Base-by-base conservation (phyloP, 1,284 basidiomycete genomes). In the Xerocomus amazonicus region DNA sequence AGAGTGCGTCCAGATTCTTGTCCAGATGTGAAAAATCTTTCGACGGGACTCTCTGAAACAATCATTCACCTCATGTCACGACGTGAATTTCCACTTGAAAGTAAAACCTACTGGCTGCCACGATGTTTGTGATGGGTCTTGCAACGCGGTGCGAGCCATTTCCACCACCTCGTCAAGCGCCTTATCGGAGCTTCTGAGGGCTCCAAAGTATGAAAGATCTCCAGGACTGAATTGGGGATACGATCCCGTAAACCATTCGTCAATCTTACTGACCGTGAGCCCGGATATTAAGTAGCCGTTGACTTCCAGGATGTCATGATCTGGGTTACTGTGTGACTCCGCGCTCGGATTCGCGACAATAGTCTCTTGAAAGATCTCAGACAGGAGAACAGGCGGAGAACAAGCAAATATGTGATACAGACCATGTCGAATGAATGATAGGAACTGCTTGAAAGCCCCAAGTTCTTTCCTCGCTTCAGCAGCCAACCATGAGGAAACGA, bases 371-470 rank as follows among this genome's bases (percentile, higher is more conserved):
- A 26, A 50, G 47, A 40, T 54, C 55, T 57, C 50, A 61, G 52
- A 52, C 50, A 50, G 52, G 51, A 51, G 50, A 49, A 45, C 34
- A 16, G 34, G 32, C 34, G 36, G 35, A 54, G 59, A 51, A 64
- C 42, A n/a, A 50, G 14, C 29, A 51, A 48, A 44, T 54, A 43
- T 38, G 49, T 48, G 50, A 41, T 42, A 66, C 75, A 59, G 65
- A 88, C 89, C 89, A 63, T 77, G 82, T 55, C 82, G 77, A 52
- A 91, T 69, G 81, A 88, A 91, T n/a, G 73, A 73, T 51, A 89
- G 80, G 61, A 91, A 91, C 56, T 90, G 83, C 56, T 75, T 80
- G 72, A 90, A 90, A 43, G 80, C 78, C 49, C 72, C 71, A 23
- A 87, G 72, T 62, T 91, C 87, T 59, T 72, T 76, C 52, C 85